phyloP scores from a whole-genome alignment of 768 basidiomycete genomes.

The Rhodotorula paludigena region DNA sequence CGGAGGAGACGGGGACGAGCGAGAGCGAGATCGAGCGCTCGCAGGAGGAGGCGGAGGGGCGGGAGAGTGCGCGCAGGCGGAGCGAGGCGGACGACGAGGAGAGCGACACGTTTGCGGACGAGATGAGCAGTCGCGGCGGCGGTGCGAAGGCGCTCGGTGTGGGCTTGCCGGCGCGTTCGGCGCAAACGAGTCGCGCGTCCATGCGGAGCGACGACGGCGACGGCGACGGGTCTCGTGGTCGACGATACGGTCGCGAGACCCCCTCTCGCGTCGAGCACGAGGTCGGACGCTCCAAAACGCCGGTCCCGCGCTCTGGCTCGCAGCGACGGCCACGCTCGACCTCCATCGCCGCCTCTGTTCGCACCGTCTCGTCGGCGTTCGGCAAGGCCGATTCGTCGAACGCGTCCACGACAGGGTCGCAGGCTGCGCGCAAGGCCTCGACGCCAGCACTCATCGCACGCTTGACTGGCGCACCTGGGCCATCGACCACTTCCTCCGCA shows the following conservation, averaged over 20 bases:
- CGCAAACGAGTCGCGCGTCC: too few species aligned
- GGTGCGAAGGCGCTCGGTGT: neutral
- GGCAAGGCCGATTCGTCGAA: neutral
- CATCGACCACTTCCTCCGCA: neutral
- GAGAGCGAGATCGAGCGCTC: neutral
- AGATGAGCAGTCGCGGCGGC: neutral
- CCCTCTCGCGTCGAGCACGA: neutral
- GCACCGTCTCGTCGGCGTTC: conserved; percentile 1
- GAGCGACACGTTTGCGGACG: neutral
- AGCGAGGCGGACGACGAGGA: neutral
- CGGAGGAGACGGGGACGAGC: conserved; percentile 2
- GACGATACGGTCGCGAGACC: neutral
- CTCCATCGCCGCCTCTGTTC: conserved; percentile 15
- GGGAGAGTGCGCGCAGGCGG: neutral
- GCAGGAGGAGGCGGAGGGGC: neutral
- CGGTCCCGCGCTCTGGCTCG: conserved; percentile 3
- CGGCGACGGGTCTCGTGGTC: conserved; percentile 9
- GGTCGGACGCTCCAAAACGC: conserved; percentile 17
- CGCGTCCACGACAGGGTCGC: neutral
- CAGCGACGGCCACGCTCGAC: neutral
- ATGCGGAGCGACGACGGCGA: neutral
- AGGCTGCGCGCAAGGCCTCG: conserved; percentile 7
- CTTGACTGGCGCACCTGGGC: conserved; percentile 1
- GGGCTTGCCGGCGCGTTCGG: neutral
- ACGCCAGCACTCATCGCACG: conserved; percentile 35